These are phyloP conservation scores for Cyphellophora attinorum DNA, from an alignment of 2,329 filamentous ascomycete species.

Conservation along the genomic window DNA sequence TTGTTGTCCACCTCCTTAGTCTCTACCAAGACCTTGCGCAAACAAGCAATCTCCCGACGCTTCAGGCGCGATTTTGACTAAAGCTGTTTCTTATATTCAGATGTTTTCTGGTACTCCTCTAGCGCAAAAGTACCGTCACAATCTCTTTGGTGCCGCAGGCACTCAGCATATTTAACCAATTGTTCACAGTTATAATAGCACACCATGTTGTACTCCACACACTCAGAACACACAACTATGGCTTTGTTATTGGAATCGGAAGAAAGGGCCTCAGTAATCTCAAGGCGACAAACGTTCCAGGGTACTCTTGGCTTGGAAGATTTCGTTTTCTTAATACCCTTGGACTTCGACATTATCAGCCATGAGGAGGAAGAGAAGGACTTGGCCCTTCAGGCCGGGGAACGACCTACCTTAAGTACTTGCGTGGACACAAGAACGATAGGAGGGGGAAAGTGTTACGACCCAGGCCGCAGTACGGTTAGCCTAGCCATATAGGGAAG, in stretches of 20 bases:
- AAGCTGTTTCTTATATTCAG: not conserved
- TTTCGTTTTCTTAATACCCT: no score
- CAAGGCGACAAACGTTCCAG: no score
- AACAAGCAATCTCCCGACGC: not conserved
- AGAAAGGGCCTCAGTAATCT: not conserved
- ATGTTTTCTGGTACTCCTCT: not conserved
- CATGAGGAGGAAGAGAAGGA: not conserved
- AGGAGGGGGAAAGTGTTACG: conserved; percentile 1
- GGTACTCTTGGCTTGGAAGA: no score
- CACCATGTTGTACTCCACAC: not conserved
- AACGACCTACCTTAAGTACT: not conserved
- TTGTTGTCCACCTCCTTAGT: not conserved
- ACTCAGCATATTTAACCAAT: not conserved
- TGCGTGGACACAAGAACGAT: not conserved
- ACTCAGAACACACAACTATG: not conserved
- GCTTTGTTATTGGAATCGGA: not conserved
- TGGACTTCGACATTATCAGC: not conserved
- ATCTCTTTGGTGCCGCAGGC: not conserved
- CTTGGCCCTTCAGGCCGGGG: not conserved
- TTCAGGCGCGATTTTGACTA: not conserved
- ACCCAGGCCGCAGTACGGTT: not conserved
- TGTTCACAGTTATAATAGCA: not conserved
- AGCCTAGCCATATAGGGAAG: not conserved
- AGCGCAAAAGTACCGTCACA: not conserved
- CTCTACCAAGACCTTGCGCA: not conserved